Evolutionary conservation across 371 early-diverging fungal species (phyloP).

Genomic region (Parasitella parasitica): DNA sequence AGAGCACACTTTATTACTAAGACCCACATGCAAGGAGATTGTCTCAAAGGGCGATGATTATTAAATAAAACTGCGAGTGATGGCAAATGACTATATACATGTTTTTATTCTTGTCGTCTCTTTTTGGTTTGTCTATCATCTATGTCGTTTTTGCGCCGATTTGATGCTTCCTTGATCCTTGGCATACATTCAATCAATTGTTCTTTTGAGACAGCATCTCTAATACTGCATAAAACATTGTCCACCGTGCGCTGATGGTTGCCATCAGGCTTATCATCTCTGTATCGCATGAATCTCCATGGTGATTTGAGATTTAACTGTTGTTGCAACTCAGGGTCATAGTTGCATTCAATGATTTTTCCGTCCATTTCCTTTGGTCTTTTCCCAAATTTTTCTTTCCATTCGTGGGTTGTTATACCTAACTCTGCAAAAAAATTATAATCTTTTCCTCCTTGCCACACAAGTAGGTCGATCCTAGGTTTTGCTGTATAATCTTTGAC

Average conservation of each 20-base stretch:
- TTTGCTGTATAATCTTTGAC: slow-evolving; percentile 31
- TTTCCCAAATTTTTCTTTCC: slow-evolving; percentile 38
- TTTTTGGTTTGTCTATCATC: slow-evolving; percentile 20
- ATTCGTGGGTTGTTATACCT: slow-evolving; percentile 61
- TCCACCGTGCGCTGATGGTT: slow-evolving; percentile 75
- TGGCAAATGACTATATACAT: background rate
- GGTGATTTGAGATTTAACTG: slow-evolving; percentile 39
- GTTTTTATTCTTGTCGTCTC: slow-evolving; percentile 6
- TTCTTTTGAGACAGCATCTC: slow-evolving; percentile 71
- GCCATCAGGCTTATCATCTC: slow-evolving; percentile 83
- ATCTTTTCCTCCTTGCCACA: slow-evolving; percentile 60
- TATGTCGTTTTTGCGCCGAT: slow-evolving; percentile 12
- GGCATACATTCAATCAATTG: slow-evolving; percentile 39
- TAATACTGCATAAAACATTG: slow-evolving; percentile 75
- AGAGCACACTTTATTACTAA: slow-evolving; percentile 95
- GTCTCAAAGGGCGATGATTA: slow-evolving; percentile 56
- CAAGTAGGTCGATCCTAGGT: slow-evolving; percentile 53
- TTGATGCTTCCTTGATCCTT: slow-evolving; percentile 18
- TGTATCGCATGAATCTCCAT: slow-evolving; percentile 87
- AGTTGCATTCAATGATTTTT: slow-evolving; percentile 71
- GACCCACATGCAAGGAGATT: slow-evolving; percentile 89
- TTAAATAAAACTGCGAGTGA: slow-evolving; percentile 14
- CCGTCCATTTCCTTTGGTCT: slow-evolving; percentile 48
- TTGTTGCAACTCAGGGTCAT: slow-evolving; percentile 51
- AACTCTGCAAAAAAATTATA: slow-evolving; percentile 59